phyloP scores from a whole-genome alignment of 176 grass and related monocot genomes.

The Bromus sterilis region DNA sequence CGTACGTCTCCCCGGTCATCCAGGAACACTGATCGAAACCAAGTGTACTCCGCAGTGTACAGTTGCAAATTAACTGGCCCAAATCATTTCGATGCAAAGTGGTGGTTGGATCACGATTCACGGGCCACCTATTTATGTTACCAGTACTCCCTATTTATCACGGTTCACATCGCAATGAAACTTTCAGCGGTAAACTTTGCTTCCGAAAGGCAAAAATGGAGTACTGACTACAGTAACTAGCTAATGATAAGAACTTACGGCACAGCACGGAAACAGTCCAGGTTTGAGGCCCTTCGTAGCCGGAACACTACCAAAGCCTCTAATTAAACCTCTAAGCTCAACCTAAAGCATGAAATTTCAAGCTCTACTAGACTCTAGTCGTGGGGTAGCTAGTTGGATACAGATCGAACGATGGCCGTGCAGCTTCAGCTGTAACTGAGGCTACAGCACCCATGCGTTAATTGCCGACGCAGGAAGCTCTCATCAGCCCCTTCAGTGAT shows the following conservation, averaged over 20 bases:
- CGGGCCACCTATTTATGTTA: neutral
- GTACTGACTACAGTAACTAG: neutral
- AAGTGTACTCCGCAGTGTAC: too few species aligned
- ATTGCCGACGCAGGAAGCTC: neutral
- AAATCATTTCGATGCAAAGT: neutral
- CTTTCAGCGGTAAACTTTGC: neutral
- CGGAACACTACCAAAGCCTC: neutral
- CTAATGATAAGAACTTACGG: neutral
- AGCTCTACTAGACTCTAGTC: neutral
- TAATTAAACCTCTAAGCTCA: neutral
- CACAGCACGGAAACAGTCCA: neutral
- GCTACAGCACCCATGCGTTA: neutral
- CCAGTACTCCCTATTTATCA: neutral
- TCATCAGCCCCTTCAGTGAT: neutral
- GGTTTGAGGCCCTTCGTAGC: neutral
- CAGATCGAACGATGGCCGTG: neutral
- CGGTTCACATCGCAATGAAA: neutral
- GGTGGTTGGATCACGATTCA: neutral
- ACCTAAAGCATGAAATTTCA: neutral
- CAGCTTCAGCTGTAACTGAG: neutral
- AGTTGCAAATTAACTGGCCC: neutral
- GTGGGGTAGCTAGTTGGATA: neutral
- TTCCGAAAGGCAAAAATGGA: neutral
- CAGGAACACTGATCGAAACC: neutral
- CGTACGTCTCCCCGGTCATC: neutral